Conservation (phyloP, 176 grass and related monocot species). For the Aechmea fasciata region DNA sequence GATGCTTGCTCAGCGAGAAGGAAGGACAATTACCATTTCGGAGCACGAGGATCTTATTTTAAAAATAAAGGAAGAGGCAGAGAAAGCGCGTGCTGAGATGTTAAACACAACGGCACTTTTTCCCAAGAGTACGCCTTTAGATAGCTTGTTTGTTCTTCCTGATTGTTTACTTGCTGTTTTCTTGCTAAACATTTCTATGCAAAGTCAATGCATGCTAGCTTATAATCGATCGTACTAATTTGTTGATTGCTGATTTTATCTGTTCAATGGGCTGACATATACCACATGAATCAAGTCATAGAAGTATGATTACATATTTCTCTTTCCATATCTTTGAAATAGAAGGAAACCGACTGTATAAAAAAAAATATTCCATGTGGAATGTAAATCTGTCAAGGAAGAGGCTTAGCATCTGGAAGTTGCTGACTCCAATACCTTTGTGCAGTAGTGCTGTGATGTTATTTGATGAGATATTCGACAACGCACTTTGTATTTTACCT, state of each 20-base stretch:
- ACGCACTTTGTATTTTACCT: not conserved
- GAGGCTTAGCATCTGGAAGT: not conserved
- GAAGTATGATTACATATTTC: not conserved
- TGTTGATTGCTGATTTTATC: not conserved
- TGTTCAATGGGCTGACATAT: not conserved
- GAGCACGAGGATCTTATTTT: constrained; percentile 52
- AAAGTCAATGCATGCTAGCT: not conserved
- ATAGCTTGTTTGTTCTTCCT: not conserved
- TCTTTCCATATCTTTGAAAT: not conserved
- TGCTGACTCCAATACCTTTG: not conserved
- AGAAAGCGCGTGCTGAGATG: constrained; percentile 44
- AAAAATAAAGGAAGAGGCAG: constrained; percentile 48
- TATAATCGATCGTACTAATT: not conserved
- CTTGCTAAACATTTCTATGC: not conserved
- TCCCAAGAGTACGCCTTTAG: constrained; percentile 28
- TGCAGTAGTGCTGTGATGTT: not conserved
- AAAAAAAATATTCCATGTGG: not conserved
- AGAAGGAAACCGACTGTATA: not conserved
- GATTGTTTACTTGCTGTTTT: not conserved
- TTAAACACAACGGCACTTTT: constrained; percentile 35
- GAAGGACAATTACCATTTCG: constrained; percentile 19
- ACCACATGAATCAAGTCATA: not conserved
- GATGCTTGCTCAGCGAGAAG: constrained; percentile 29
- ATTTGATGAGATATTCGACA: not conserved
- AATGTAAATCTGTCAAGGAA: not conserved